Evolutionary conservation across 169 alveolate species (phyloP).

Genomic region (Plasmodium relictum): DNA sequence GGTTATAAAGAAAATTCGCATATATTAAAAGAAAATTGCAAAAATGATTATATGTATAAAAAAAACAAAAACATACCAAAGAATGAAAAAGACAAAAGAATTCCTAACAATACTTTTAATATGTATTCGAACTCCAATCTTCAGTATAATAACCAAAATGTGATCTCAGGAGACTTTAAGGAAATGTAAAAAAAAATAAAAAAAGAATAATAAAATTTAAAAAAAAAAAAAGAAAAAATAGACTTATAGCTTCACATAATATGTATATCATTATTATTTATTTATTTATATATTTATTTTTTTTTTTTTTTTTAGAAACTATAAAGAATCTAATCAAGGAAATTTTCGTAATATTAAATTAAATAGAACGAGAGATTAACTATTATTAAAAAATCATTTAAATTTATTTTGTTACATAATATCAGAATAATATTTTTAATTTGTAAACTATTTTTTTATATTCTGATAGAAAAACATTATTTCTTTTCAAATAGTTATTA

Average conservation of each 20-base stretch:
- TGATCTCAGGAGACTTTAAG: constrained; percentile 10
- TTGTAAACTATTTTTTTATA: neutral
- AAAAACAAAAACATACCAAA: constrained; percentile 31
- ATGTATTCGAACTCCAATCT: constrained; percentile 11
- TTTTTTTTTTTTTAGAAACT: constrained; percentile 10
- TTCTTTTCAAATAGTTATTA: neutral
- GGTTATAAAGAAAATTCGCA: constrained; percentile 80
- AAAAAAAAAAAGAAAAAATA: neutral
- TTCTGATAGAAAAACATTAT: neutral
- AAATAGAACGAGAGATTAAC: constrained; percentile 21
- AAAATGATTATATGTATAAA: constrained; percentile 43
- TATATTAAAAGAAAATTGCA: constrained; percentile 21
- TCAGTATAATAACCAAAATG: constrained; percentile 23
- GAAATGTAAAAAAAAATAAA: neutral
- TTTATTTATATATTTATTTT: neutral
- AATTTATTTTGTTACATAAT: neutral
- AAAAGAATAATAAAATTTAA: neutral
- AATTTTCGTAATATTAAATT: constrained; percentile 33
- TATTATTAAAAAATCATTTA: neutral
- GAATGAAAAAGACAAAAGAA: constrained; percentile 54
- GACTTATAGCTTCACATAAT: neutral
- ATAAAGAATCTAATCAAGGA: constrained; percentile 30
- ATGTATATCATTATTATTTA: neutral
- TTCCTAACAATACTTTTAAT: constrained; percentile 7
- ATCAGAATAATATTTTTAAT: neutral